Percentiles rank a stretch among this genome's conserved stretches.
These are phyloP conservation scores for Nakazawaea siamensis DNA, from an alignment of 805 yeast genomes.

Conservation along the genomic window DNA sequence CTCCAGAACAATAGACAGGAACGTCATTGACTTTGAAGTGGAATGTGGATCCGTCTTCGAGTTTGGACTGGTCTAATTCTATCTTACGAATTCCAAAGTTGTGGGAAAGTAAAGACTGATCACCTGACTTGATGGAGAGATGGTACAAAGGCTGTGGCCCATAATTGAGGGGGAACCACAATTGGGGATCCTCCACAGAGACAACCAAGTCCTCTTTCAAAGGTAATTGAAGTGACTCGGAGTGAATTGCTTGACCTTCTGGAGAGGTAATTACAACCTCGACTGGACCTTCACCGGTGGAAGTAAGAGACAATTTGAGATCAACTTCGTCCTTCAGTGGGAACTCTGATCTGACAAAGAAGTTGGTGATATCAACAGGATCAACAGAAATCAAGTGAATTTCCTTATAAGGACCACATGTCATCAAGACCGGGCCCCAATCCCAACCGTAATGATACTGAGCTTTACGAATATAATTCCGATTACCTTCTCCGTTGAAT, in stretches of 20 bases:
- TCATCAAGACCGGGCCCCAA: constrained; percentile 41
- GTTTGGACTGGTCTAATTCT: constrained; percentile 29
- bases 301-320: background rate
- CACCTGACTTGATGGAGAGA: constrained; percentile 14
- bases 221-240: no score
- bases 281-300: background rate
- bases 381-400: constrained; percentile 21
- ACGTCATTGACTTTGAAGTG: constrained; percentile 32
- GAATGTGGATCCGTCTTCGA: constrained; percentile 28
- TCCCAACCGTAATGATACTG: constrained; percentile 54
- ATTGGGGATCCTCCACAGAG: background rate
- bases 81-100: constrained; percentile 32
- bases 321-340: background rate
- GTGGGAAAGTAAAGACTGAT: constrained; percentile 12
- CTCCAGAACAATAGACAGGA: constrained; percentile 31
- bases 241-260: background rate
- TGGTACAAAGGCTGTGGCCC: constrained; percentile 29
- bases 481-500: constrained; percentile 34
- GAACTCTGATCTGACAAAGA: background rate
- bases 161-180: constrained; percentile 32
- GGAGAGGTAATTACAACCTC: background rate
- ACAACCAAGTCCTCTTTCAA: no score
- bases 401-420: constrained; percentile 37
- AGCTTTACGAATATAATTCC: constrained; percentile 40
- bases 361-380: constrained; percentile 11